phyloP scores from a whole-genome alignment of 2,329 filamentous ascomycete species.

The Mariannaea elegans region DNA sequence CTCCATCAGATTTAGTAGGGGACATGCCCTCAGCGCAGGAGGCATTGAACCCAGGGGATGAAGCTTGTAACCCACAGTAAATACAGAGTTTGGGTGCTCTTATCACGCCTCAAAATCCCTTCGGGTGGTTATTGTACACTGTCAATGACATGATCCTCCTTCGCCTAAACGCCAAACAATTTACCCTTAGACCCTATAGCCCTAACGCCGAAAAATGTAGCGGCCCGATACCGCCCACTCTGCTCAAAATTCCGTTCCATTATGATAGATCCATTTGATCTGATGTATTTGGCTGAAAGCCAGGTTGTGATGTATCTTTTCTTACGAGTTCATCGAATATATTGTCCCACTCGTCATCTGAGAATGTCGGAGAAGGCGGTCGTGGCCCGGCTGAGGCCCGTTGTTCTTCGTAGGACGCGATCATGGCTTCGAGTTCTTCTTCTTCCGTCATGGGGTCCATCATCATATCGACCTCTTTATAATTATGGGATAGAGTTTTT shows the following conservation, averaged over 20 bases:
- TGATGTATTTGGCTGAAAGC: constrained; percentile 33
- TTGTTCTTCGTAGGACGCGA: constrained; percentile 56
- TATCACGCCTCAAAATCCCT: constrained; percentile 40
- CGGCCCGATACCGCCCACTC: background rate
- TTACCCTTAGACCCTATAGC: constrained; percentile 20
- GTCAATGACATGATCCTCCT: constrained; percentile 23
- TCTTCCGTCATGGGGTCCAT: constrained; percentile 61
- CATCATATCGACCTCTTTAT: constrained; percentile 58
- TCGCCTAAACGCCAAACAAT: constrained; percentile 34
- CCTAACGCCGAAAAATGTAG: constrained; percentile 32
- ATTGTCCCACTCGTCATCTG: constrained; percentile 69
- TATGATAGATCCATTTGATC: constrained; percentile 58
- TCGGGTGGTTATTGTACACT: constrained; percentile 37
- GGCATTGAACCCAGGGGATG: constrained; percentile 67
- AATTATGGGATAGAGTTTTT: constrained; percentile 17
- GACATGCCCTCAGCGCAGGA: constrained; percentile 88
- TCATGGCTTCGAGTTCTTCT: constrained; percentile 65
- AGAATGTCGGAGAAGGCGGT: constrained; percentile 49
- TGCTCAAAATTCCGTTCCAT: constrained; percentile 26
- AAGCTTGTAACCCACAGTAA: constrained; percentile 71
- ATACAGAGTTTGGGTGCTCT: constrained; percentile 34
- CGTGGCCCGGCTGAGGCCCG: constrained; percentile 31
- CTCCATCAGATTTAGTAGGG: constrained; percentile 89
- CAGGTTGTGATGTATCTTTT: constrained; percentile 39
- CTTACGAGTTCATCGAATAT: constrained; percentile 61